Conservation (phyloP, 2,329 filamentous ascomycete genomes). For the Sporothrix brunneoviolacea region DNA sequence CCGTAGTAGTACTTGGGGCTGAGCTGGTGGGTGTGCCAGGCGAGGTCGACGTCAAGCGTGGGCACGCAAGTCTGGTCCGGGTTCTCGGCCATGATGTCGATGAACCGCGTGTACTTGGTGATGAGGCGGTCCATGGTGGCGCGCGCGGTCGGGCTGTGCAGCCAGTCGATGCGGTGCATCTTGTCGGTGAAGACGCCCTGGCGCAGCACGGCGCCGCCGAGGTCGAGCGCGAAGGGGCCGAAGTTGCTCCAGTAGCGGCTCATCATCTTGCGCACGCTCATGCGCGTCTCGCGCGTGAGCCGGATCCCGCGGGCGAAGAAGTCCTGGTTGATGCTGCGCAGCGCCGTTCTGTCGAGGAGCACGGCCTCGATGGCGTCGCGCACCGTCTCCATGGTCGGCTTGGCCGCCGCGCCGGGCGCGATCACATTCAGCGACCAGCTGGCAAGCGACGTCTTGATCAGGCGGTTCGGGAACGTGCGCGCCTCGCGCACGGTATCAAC, state of each 20-base stretch:
- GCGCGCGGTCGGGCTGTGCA: constrained; percentile 60
- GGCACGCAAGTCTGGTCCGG: constrained; percentile 51
- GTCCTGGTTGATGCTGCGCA: constrained; percentile 36
- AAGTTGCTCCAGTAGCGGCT: constrained; percentile 62
- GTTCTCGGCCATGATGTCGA: constrained; percentile 48
- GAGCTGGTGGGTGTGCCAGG: constrained; percentile 78
- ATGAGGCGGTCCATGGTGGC: constrained; percentile 60
- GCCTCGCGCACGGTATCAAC: constrained; percentile 16
- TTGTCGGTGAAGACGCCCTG: constrained; percentile 63
- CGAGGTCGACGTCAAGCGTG: constrained; percentile 67
- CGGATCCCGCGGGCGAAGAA: no score
- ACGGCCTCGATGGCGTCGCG: constrained; percentile 42
- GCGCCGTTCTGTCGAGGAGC: constrained; percentile 29
- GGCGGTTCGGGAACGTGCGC: constrained; percentile 50
- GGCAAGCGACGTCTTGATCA: constrained; percentile 32
- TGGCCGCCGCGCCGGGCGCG: constrained; percentile 20
- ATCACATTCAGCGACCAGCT: constrained; percentile 30
- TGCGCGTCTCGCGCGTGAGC: constrained; percentile 27
- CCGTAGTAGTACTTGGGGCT: constrained; percentile 55
- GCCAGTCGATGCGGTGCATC: constrained; percentile 70
- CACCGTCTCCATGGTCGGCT: constrained; percentile 44
- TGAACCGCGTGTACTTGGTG: constrained; percentile 58
- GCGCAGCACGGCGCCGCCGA: constrained; percentile 57
- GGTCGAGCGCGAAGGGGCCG: constrained; percentile 58
- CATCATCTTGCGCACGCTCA: constrained; percentile 61